Base-by-base conservation (phyloP, 108 stramenopile genomes). In the Mayamaea pseudoterrestris region DNA sequence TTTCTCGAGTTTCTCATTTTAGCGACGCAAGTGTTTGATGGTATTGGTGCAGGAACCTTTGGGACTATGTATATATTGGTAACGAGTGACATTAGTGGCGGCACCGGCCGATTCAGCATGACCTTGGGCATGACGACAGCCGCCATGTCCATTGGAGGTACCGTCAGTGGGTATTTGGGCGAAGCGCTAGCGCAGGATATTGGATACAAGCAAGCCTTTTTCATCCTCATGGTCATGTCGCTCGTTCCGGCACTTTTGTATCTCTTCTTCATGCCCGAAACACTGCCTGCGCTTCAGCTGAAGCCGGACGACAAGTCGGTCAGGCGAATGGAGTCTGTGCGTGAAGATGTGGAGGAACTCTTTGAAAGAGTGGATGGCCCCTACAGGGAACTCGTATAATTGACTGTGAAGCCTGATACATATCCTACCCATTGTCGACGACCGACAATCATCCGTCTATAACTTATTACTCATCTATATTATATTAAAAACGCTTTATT, bases 1-100 rank as follows among this genome's bases (percentile, higher is more conserved):
- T 53, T 68, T 13, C 59, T 80, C 41, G 55, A 80, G 44, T 44
- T 71, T 18, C 18, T 86, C 44, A 85, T 84, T 46, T 68, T 90
- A 8, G 80, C 83, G 14, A 90, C 89, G 1, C 89, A 90, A 57
- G 54, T 90, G 46, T 44, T 90, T 26, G 89, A 90, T 58, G 89
- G 83, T 31, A 74, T 90, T 6, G 89, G 89, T n/a, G 89, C 89
- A 23, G 89, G 89, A 18, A 60, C 73, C 20, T 90, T 90, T 65
- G 89, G 89, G 0, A 90, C 89, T 12, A 83, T 90, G 82, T 90
- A 90, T 51, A 81, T 90, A 46, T 65, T 90, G 30, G 82, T 90
- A n/a, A 90, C 89, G 1, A 78, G 74, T 41, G 89, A 90, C 50
- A 77, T 90, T 32, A 68, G 71, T 52, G 80, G 76, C 34, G 89